phyloP scores from a whole-genome alignment of 2,329 filamentous ascomycete genomes.

The Aspergillus phoenicis region DNA sequence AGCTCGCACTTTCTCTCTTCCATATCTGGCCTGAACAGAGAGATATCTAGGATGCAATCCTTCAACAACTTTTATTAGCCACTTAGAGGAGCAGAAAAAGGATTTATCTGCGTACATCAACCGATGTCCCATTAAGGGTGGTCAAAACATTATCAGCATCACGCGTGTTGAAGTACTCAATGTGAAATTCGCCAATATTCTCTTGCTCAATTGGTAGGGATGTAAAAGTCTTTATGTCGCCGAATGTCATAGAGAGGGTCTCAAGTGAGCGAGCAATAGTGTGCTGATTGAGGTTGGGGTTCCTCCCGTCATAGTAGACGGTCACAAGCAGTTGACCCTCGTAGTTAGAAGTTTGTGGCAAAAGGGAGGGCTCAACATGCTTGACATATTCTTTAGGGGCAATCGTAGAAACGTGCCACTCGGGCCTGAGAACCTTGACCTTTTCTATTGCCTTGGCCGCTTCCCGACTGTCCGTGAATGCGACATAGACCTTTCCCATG shows the following conservation, averaged over 20 bases:
- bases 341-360: conserved; percentile 44
- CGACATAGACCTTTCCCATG: conserved; percentile 54
- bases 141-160: conserved; percentile 39
- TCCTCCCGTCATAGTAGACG: conserved; percentile 45
- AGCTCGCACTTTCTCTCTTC: conserved; percentile 17
- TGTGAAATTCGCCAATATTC: conserved; percentile 39
- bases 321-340: conserved; percentile 60
- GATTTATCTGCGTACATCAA: conserved; percentile 34
- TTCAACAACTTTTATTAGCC: conserved; percentile 15
- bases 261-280: conserved; percentile 53
- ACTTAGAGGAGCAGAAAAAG: not conserved
- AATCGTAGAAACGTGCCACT: conserved; percentile 54
- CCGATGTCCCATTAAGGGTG: conserved; percentile 38
- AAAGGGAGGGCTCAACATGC: conserved; percentile 32
- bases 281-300: conserved; percentile 29
- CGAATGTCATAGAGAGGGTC: conserved; percentile 40
- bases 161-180: conserved; percentile 45
- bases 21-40: conserved; percentile 35
- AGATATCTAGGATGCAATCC: conserved; percentile 36
- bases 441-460: conserved; percentile 56
- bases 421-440: conserved; percentile 46
- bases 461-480: conserved; percentile 64
- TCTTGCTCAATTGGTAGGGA: conserved; percentile 30
- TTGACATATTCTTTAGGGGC: conserved; percentile 50
- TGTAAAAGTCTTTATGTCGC: conserved; percentile 41